Base-by-base conservation (phyloP, 148 eudicot species). In the Fagopyrum tataricum region DNA sequence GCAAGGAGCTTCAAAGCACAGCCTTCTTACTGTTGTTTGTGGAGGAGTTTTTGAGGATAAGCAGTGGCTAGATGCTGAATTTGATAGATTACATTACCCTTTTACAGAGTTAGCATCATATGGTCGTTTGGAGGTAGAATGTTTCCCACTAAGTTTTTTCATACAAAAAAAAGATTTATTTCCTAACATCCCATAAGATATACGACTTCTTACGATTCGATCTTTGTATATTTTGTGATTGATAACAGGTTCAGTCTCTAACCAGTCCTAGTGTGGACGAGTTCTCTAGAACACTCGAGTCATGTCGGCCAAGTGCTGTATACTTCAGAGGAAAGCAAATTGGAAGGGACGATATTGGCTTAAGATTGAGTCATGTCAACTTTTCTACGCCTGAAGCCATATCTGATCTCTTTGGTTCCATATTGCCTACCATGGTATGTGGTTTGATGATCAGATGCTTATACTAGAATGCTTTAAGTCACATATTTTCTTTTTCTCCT, bases 371-470 rank as follows among this genome's bases (percentile, higher is more conserved):
- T 78, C 90, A 83, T 78, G 76, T 59, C 73, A 87, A 86, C 68
- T 67, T 82, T 72, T 87, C 92, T 64, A 73, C 79, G 64, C 82
- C 80, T 48, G 89, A 87, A 73, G 86, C 76, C 40, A 74, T 88
- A 47, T 79, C 89, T 47, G 89, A 77, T 62, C 81, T 90, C 46
- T 90, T 91, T 79, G 73, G 72, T 78, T 76, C 89, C 77, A 71
- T 79, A 56, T 72, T 87, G 84, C 98, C 98, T 31, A 88, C 89
- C 47, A 80, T 87, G 79, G 98, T 95, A 85, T 77, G 95, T 75
- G 53, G 23, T 53, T 43, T 61, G 67, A 2, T 61, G 17, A 61
- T 61, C 41, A 61, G 67, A 26, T 61, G 13, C 67, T 61, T 41
- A 61, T 23, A 61, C 41, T 56, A 61, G 41, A 20, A 61, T 11